Conservation (phyloP, 2,329 filamentous ascomycete species). For the Hymenoscyphus occultus region DNA sequence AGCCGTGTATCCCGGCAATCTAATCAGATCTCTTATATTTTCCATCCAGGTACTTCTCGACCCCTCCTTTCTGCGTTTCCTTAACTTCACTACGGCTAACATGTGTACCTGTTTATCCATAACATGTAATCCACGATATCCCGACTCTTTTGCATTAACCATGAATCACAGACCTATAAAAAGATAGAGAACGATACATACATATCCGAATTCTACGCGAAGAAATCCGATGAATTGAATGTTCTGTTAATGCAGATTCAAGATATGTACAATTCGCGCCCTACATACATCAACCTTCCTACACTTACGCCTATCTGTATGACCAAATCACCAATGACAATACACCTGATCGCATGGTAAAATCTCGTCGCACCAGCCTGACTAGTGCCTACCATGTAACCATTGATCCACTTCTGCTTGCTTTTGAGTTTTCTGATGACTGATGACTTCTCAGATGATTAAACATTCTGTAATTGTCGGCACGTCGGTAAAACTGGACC, state of each 20-base stretch:
- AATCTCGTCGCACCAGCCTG: constrained; percentile 45
- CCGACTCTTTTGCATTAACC: no score
- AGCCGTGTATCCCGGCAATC: no score
- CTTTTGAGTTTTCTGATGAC: constrained; percentile 41
- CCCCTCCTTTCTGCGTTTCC: no score
- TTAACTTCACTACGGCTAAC: no score
- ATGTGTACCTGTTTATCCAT: no score
- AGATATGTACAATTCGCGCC: constrained; percentile 44
- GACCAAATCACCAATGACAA: constrained; percentile 36
- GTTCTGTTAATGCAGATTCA: constrained; percentile 44
- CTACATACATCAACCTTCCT: constrained; percentile 34
- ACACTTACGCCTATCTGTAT: constrained; percentile 25
- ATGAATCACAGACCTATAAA: no score
- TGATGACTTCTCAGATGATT: constrained; percentile 44
- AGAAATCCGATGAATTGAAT: neutral
- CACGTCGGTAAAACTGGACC: constrained; percentile 40
- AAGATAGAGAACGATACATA: no score
- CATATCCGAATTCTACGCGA: neutral
- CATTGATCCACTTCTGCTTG: constrained; percentile 42
- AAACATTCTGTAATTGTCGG: constrained; percentile 46
- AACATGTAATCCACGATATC: no score
- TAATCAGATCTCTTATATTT: no score
- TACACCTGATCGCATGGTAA: constrained; percentile 34
- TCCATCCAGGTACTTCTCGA: no score
- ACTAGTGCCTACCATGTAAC: constrained; percentile 44